A percentile compares a stretch with the other conserved stretches of the same genome.
Conservation (phyloP, 331 rosid genomes). For the Cucumis variabilis region DNA sequence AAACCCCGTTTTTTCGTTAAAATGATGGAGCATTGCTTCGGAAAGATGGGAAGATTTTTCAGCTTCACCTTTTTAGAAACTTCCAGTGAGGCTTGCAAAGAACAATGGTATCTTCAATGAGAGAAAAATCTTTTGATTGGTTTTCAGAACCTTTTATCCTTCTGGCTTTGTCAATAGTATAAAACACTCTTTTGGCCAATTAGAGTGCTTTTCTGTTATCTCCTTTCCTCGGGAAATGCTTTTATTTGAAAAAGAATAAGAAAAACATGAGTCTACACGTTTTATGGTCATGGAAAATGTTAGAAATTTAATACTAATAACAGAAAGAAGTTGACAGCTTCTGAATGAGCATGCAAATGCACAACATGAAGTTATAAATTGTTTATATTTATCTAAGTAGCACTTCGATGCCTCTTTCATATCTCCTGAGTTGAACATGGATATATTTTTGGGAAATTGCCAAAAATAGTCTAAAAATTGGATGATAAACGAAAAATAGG, state of each 20-base stretch:
- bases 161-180: not conserved
- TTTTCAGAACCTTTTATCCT: not conserved
- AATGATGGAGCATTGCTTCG: not conserved
- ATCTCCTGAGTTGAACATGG: not conserved
- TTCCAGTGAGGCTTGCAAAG: not conserved
- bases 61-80: slow-evolving; percentile 2
- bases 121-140: not conserved
- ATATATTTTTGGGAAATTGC: not conserved
- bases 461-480: too few species aligned
- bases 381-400: not conserved
- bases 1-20: not conserved
- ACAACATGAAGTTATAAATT: not conserved
- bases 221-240: not conserved
- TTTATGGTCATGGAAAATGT: not conserved
- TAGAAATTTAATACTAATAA: not conserved
- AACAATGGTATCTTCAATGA: not conserved
- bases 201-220: not conserved
- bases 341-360: slow-evolving; percentile 20
- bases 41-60: not conserved
- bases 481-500: too few species aligned
- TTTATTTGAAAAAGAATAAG: not conserved
- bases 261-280: not conserved
- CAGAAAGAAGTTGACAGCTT: slow-evolving; percentile 10
- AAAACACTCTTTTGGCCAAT: not conserved
- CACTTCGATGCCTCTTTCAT: not conserved